Evolutionary conservation across 768 basidiomycete species (phyloP), one percentile per base, ranked within the genome.

Genomic region (Leccinum barrowsii): DNA sequence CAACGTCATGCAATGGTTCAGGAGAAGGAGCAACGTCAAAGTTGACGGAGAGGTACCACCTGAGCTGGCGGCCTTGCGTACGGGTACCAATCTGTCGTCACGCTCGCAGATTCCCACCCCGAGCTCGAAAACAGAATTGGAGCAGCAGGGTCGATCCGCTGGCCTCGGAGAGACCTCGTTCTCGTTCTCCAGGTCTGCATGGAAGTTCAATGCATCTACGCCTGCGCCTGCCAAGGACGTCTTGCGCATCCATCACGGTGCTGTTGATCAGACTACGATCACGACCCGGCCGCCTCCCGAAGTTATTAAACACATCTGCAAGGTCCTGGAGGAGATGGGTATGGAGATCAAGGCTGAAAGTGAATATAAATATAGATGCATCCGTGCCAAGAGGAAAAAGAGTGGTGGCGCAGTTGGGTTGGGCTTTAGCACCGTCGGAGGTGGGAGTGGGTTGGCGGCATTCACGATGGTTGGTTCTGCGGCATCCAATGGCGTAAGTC

Each of bases 1-100:
- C 72, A 93, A 89, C 69, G 97, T 99, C 54, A 98, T 98, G 96
- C 88, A 94, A 63, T 99, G 97, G 97, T 98, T 99, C 83, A 80
- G 90, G 73, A 82, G 81, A 56, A 83, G 82, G 74, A 87, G 85
- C 67, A 87, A 84, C 3, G 71, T 51, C 54, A 73, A 70, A 66
- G 70, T 63, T 56, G 73, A 67, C 42, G 64, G 58, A 52, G 74
- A 67, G 24, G 66, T 58, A 28, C 62, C 61, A 22, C 37, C 66
- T 2, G 63, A 59, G 15, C 22, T 59, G 7, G 61, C 56, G 4
- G 12, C 55, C 1, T 2, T 59, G 6, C 72, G 64, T 0, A 58
- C 65, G 28, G 69, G 68, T 44, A 61, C 66, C 19, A 63, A 69
- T 19, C 50, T 67, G 13, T 62, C 70, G 4, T 73, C 67, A 7